These are phyloP conservation scores for Peronosclerospora sorghi DNA, from an alignment of 352 stramenopile genomes.

Conservation along the genomic window DNA sequence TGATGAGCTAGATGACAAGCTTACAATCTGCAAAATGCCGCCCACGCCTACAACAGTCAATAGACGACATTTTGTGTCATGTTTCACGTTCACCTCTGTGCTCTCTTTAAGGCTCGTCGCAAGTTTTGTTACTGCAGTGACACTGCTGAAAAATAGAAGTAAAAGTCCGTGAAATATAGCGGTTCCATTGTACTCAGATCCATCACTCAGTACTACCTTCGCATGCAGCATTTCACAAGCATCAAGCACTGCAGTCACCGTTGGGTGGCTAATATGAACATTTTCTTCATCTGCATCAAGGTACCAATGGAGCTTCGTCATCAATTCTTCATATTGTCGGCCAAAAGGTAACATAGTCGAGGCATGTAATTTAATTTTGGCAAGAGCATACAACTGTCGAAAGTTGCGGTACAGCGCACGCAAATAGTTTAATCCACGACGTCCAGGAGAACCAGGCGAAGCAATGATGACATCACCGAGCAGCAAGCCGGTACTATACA, in stretches of 20 bases:
- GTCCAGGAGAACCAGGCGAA: constrained; percentile 5
- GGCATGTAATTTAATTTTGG: constrained; percentile 35
- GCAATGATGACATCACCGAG: constrained; percentile 45
- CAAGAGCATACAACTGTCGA: constrained; percentile 41
- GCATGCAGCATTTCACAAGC: constrained; percentile 40
- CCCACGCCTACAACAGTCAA: constrained; percentile 8
- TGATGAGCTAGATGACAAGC: constrained; percentile 68
- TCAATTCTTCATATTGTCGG: constrained; percentile 11
- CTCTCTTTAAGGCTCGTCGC: constrained; percentile 2
- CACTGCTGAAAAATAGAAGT: constrained; percentile 24
- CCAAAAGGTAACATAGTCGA: constrained; percentile 20
- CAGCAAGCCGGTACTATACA: constrained; percentile 51
- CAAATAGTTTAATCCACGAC: constrained; percentile 9
- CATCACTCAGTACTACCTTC: constrained; percentile 47
- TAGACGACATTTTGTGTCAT: not conserved
- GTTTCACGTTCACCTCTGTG: not conserved
- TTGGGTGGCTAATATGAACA: constrained; percentile 1
- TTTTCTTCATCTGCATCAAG: constrained; percentile 2
- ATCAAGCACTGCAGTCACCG: constrained; percentile 11
- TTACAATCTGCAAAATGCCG: constrained; percentile 38
- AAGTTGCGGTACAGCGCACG: constrained; percentile 46
- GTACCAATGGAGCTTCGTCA: constrained; percentile 10
- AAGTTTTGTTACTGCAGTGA: constrained; percentile 9
- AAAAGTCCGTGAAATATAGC: constrained; percentile 28
- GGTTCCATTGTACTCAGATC: constrained; percentile 56